A percentile compares a stretch with the other conserved stretches of the same genome.
Conservation (phyloP, 192 early-diverging fungal species). For the Haplosporangium gracile region DNA sequence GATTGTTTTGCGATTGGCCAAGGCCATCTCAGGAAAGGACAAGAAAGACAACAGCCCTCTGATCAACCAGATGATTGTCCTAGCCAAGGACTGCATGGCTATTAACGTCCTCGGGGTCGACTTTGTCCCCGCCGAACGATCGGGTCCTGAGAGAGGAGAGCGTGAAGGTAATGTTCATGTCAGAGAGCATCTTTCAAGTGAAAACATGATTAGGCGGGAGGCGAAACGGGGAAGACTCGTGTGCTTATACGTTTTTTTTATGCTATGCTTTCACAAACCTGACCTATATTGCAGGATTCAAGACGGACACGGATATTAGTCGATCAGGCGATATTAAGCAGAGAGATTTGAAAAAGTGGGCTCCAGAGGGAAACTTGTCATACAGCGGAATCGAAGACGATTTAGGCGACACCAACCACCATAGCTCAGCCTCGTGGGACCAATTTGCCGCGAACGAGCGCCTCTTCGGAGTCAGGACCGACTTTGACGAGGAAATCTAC, state of each 20-base stretch:
- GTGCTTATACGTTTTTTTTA: background rate
- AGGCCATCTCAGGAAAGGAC: conserved; percentile 49
- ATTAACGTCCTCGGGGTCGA: conserved; percentile 68
- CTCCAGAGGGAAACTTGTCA: conserved; percentile 71
- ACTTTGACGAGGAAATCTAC: conserved; percentile 97
- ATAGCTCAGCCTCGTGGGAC: conserved; percentile 81
- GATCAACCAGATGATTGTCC: conserved; percentile 66
- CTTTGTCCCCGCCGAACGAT: conserved; percentile 59
- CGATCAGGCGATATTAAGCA: conserved; percentile 72
- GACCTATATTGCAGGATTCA: conserved; percentile 67
- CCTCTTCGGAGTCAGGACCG: conserved; percentile 95
- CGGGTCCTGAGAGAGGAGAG: conserved; percentile 59
- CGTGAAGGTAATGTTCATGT: conserved; percentile 60
- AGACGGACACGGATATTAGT: conserved; percentile 93
- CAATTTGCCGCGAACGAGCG: conserved; percentile 96
- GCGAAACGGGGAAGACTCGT: background rate
- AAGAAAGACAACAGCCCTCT: conserved; percentile 61
- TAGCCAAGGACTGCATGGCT: conserved; percentile 74
- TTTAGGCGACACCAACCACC: conserved; percentile 22
- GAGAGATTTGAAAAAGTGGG: conserved; percentile 91
- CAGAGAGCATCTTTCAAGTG: background rate
- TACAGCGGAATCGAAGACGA: conserved; percentile 59
- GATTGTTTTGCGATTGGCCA: conserved; percentile 73
- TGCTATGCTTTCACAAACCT: background rate
- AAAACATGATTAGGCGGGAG: background rate